Base-by-base conservation (phyloP, 805 yeast species). In the Zygoascus bituminiphila region DNA sequence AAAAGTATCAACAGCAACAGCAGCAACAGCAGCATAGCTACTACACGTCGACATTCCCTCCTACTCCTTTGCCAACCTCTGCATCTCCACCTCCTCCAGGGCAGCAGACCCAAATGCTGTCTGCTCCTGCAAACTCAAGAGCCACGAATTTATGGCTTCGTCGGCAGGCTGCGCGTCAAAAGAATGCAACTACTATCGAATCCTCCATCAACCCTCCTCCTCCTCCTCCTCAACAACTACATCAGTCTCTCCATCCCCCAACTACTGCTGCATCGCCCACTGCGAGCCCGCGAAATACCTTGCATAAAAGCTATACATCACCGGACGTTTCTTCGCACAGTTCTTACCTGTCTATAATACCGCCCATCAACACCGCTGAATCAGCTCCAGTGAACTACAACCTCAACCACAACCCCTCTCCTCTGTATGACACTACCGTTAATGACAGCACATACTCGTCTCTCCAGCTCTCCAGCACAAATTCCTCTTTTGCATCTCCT, bases 181-280 rank as follows among this genome's bases (percentile, higher is more conserved):
- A 29, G 29, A 12, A 25, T 12, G 15, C 10, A 15, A 12, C 33
- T 12, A 12, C 10, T 12, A 4, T 7, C 15, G 15, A 12, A 15
- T 29, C 33, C 10, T 12, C 33, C n/a, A 12, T 2, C 10, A 7
- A 25, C 15, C 33, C 33, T 6, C 15, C 10, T 29, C n/a, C 33
- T 6, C 10, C 15, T 12, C 15, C 33, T 6, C 33, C 45, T 19
- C 42, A 45, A 22, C 53, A 49, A 43, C 46, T 42, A 19, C 12
- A 14, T 23, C 19, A 9, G 42, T 9, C 19, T 21, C 8, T 22
- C 29, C 35, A 39, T 15, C 45, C 23, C n/a, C 33, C 33, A 12
- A 7, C 9, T 12, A 25, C 29, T 8, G n/a, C n/a, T n/a, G n/a
- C n/a, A n/a, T n/a, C n/a, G n/a, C n/a, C n/a, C n/a, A 29, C 33